Conservation (phyloP, 805 yeast species). For the Zygotorulaspora danielsina region DNA sequence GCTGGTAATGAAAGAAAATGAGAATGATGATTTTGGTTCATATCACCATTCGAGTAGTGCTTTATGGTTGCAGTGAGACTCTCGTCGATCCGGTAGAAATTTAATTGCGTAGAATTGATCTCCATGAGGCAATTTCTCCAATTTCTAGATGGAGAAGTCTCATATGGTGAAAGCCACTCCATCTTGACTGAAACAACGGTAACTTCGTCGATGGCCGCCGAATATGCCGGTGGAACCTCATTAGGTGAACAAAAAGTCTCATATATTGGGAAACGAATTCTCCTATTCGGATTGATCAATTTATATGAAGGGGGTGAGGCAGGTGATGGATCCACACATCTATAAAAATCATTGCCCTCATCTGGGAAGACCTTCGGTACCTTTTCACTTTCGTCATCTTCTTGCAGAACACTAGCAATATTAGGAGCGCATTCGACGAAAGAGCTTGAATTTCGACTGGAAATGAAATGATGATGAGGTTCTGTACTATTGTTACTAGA, state of each 20-base stretch:
- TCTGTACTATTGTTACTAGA: constrained; percentile 14
- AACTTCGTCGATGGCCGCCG: constrained; percentile 59
- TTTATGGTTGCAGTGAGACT: constrained; percentile 31
- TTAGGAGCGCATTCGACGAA: neutral
- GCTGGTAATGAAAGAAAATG: constrained; percentile 17
- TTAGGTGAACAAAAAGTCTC: constrained; percentile 29
- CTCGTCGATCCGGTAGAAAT: constrained; percentile 51
- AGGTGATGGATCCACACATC: constrained; percentile 39
- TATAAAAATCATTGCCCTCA: constrained; percentile 24
- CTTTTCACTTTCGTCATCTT: neutral
- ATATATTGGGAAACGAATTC: constrained; percentile 35
- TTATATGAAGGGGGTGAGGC: constrained; percentile 33
- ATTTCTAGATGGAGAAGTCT: constrained; percentile 55
- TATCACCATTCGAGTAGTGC: constrained; percentile 29
- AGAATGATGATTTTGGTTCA: constrained; percentile 12
- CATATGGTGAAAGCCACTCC: constrained; percentile 78
- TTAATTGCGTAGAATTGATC: constrained; percentile 81
- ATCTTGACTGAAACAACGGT: constrained; percentile 58
- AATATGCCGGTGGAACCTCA: constrained; percentile 57
- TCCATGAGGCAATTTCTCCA: constrained; percentile 73
- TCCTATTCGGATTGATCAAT: constrained; percentile 26
- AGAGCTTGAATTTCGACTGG: constrained; percentile 3
- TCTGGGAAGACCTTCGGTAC: constrained; percentile 8
- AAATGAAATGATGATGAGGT: constrained; percentile 4
- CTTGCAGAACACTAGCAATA: neutral